A percentile compares a stretch with the other conserved stretches of the same genome.
phyloP scores from a whole-genome alignment of 176 grass and related monocot genomes.

The Tillandsia leiboldiana region DNA sequence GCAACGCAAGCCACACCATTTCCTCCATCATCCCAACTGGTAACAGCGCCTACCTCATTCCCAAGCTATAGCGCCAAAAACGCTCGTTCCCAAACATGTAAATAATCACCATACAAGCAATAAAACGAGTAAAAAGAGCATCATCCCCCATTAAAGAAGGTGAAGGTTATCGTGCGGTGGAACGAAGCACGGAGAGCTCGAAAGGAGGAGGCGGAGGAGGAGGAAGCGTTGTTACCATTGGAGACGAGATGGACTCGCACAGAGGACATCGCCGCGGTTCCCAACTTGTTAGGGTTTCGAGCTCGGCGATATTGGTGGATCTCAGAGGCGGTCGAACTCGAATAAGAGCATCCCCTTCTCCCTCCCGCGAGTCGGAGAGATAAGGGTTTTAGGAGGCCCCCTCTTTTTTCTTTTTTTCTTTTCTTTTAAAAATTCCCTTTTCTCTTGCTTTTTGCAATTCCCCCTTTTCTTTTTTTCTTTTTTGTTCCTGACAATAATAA shows the following conservation, averaged over 20 bases:
- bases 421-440: not conserved
- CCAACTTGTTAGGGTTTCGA: not conserved
- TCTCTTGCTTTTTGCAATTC: not conserved
- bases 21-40: not conserved
- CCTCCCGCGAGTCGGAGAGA: not conserved
- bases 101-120: not conserved
- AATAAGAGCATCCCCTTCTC: not conserved
- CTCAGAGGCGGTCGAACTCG: not conserved
- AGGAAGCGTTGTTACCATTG: not conserved
- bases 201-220: not conserved
- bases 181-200: not conserved
- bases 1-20: not conserved
- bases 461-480: no score
- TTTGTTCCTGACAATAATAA: no score
- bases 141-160: not conserved
- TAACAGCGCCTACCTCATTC: not conserved
- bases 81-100: not conserved
- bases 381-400: not conserved
- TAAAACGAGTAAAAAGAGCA: not conserved
- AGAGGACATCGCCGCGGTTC: not conserved
- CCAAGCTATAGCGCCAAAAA: not conserved
- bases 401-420: not conserved
- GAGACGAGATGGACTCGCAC: not conserved
- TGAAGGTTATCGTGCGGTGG: not conserved
- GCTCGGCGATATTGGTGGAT: not conserved